Percentiles rank a stretch among this genome's conserved stretches.
phyloP scores from a whole-genome alignment of 371 early-diverging fungal species.

The Zychaea mexicana region DNA sequence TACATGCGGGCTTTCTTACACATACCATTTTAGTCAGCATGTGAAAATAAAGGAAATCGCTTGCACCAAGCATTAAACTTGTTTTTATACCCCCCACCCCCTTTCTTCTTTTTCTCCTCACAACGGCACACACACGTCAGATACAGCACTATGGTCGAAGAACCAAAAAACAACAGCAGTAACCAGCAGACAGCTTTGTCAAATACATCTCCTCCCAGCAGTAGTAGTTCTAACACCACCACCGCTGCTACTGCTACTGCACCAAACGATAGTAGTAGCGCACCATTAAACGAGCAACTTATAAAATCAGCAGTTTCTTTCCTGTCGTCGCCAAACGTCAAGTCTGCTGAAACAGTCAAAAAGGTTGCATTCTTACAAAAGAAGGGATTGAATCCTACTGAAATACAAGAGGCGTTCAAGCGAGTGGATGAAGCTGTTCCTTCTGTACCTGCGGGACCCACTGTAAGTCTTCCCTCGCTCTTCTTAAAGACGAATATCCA shows the following conservation, averaged over 20 bases:
- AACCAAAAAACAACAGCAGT: neutral
- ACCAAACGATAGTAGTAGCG: neutral
- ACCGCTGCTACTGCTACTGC: neutral
- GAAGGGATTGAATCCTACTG: slow-evolving; percentile 58
- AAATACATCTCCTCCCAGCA: too few species aligned
- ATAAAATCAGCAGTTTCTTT: slow-evolving; percentile 61
- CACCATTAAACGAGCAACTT: slow-evolving; percentile 53
- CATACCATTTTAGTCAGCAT: slow-evolving; percentile 2
- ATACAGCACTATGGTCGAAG: neutral
- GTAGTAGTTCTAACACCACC: neutral
- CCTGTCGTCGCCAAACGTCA: slow-evolving; percentile 59
- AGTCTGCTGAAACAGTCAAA: slow-evolving; percentile 56
- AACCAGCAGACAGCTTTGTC: neutral
- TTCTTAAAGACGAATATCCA: too few species aligned
- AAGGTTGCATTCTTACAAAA: slow-evolving; percentile 64
- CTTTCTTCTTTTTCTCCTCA: neutral
- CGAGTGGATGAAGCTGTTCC: slow-evolving; percentile 22
- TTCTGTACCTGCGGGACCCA: neutral
- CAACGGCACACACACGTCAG: neutral
- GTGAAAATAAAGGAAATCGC: neutral
- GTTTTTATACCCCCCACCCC: neutral
- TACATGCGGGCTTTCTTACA: too few species aligned
- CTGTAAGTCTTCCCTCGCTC: neutral
- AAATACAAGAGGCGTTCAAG: slow-evolving; percentile 62
- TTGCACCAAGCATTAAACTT: neutral